Evolutionary conservation across 1,284 basidiomycete species (phyloP), one percentile per base, ranked within the genome.

Genomic region (Cerrena zonata): DNA sequence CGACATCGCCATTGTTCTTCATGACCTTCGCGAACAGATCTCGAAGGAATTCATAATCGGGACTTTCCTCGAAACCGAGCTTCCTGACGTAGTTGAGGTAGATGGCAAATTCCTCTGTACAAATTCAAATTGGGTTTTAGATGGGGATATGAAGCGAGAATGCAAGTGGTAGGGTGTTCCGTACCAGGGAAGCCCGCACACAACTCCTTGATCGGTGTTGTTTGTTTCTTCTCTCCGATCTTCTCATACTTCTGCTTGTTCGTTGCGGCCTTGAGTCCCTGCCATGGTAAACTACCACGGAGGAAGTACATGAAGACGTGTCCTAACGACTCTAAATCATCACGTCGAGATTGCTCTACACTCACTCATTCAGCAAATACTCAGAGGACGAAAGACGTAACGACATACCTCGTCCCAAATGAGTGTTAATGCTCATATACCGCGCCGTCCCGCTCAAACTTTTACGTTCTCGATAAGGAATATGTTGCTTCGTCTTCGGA

Each of bases 201-300:
- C 15, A 97, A 76, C 67, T 96, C 93, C 68, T 92, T 93, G 69
- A 96, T 95, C 11, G 90, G 87, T 18, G 94, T 96, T 45, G 87
- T 90, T 76, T 96, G 93, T 77, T 97, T 97, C 84, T 97, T 97
- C 76, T 97, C 94, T 55, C 93, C 93, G 66, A 97, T 97, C 77
- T 95, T 96, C 75, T 97, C 94, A 73, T 96, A 97, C 77, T 96
- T 96, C 73, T 95, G 92, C 77, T 96, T 96, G 76, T 96, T 95
- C 53, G 92, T 96, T 19, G 92, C 92, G 37, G 92, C 94, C 72
- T 95, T 96, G 58, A 97, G 82, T 48, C 94, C 94, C 67, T 97
- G 94, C 94, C 93, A 97, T 24, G 94, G 94, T 45, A 96, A 69
- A 54, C 91, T 89, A 34, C 94, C 94, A 49, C 94, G 83, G 45